Evolutionary conservation across 139 green algal species (phyloP), one percentile per base, ranked within the genome.

Genomic region (Microglena sp.): DNA sequence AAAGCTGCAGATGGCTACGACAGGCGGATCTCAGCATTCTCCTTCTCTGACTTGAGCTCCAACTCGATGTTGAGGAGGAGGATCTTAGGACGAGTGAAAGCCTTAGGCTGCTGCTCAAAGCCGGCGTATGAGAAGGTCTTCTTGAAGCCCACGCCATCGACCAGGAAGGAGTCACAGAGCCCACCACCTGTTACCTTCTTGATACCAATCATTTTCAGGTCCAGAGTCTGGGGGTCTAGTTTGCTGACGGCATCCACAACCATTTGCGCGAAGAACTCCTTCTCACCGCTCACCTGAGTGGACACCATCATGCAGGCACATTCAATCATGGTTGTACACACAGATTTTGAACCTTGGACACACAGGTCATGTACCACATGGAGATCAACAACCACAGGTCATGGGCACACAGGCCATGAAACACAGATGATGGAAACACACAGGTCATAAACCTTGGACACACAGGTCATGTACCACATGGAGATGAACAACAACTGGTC

Each of bases 61-160:
- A 99, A 82, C 82, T 99, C 94, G 44, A 99, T 91, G 78, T 99
- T 99, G 43, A 99, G 83, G 62, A 95, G 70, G 50, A 98, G 77
- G 63, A 99, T 93, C 67, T 95, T 96, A 33, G 93, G 90, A 69
- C 89, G 66, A 50, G 30, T 34, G 53, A 75, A 77, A 2, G 43
- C 65, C 83, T 98, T 98, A 45, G 92, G 92, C 86, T 98, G 92
- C 89, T 98, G 95, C 86, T 99, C 94, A 70, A 99, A 99, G 32
- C 94, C 94, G 28, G 94, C 94, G 69, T 99, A 99, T 6, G 79
- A 90, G 75, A 99, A 99, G 15, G 94, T 98, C 74, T 99, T 99
- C 77, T 97, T 98, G 84, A 99, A 99, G 3, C 92, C 94, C 30
- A 99, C 94, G 3, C 94, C 94, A 60, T 97, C 81, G 55, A 98